Evolutionary conservation across 2,329 filamentous ascomycete genomes (phyloP).

Genomic region (Arthrobotrys megalospora): DNA sequence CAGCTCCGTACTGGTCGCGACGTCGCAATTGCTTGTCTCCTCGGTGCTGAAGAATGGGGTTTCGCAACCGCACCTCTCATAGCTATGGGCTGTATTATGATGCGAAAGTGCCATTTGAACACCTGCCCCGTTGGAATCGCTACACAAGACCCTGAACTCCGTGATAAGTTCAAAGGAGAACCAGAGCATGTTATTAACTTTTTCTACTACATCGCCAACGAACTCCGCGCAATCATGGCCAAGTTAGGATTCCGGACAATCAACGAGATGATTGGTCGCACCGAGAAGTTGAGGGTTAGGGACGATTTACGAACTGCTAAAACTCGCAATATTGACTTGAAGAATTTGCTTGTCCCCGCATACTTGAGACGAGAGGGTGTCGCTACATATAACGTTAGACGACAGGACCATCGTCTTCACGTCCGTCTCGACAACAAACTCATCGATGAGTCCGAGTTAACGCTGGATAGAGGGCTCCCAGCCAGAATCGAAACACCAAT

Average conservation of each 20-base stretch:
- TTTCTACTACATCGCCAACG: conserved; percentile 97
- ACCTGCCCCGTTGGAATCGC: conserved; percentile 94
- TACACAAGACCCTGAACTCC: conserved; percentile 92
- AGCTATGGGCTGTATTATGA: conserved; percentile 96
- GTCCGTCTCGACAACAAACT: conserved; percentile 96
- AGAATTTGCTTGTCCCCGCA: conserved; percentile 92
- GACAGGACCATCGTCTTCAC: conserved; percentile 95
- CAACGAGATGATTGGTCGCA: conserved; percentile 97
- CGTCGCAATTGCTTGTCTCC: conserved; percentile 91
- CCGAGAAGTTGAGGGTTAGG: conserved; percentile 86
- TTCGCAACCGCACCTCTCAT: conserved; percentile 96
- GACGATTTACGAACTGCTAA: conserved; percentile 90
- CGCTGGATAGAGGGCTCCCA: conserved; percentile 92
- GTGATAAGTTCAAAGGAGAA: conserved; percentile 92
- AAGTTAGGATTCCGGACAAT: conserved; percentile 93
- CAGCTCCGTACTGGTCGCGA: conserved; percentile 93
- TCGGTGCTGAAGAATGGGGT: conserved; percentile 98
- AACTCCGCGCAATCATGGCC: conserved; percentile 96
- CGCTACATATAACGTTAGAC: conserved; percentile 96
- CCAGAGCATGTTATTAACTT: conserved; percentile 99
- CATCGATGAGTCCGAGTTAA: conserved; percentile 93
- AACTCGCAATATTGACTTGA: conserved; percentile 93
- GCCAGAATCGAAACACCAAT: conserved; percentile 95
- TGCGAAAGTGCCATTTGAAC: conserved; percentile 77
- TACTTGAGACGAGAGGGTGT: conserved; percentile 94